phyloP scores from a whole-genome alignment of 768 basidiomycete genomes.

The Rhodotorula babjevae region DNA sequence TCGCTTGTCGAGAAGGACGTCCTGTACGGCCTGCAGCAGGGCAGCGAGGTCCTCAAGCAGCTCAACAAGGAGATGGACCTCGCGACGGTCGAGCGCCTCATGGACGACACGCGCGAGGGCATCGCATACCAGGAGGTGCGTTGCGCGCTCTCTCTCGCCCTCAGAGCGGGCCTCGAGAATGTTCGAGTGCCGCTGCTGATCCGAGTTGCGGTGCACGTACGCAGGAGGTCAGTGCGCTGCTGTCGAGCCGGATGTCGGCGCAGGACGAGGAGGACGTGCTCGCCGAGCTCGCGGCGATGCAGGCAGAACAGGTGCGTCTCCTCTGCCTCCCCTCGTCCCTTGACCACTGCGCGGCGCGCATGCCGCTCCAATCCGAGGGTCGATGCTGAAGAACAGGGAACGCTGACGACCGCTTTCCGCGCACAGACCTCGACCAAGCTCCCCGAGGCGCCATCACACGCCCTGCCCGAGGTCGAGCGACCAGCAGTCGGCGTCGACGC shows the following conservation, averaged over 20 bases:
- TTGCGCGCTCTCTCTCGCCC: background rate
- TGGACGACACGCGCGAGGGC: constrained; percentile 89
- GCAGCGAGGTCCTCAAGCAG: constrained; percentile 85
- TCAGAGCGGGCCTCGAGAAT: background rate
- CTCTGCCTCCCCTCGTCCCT: background rate
- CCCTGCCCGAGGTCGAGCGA: constrained; percentile 9
- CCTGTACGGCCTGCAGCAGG: constrained; percentile 84
- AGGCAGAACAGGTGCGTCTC: constrained; percentile 57
- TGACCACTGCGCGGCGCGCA: too few species aligned
- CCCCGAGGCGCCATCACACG: constrained; percentile 15
- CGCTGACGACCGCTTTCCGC: background rate
- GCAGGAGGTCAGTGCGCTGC: constrained; percentile 88
- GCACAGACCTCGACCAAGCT: constrained; percentile 18
- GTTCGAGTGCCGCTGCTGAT: background rate
- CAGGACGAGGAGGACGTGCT: constrained; percentile 96
- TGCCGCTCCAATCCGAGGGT: too few species aligned
- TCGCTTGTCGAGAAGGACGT: constrained; percentile 89
- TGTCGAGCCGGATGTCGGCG: constrained; percentile 70
- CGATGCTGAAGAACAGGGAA: too few species aligned
- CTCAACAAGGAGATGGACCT: constrained; percentile 90
- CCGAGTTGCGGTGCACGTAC: too few species aligned
- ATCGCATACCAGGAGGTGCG: constrained; percentile 69
- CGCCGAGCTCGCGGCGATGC: constrained; percentile 66
- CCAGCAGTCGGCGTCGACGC: background rate
- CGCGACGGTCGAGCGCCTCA: constrained; percentile 84